Evolutionary conservation across 768 basidiomycete genomes (phyloP), one percentile per base, ranked within the genome.

Genomic region (Dacryopinax primogenitus): DNA sequence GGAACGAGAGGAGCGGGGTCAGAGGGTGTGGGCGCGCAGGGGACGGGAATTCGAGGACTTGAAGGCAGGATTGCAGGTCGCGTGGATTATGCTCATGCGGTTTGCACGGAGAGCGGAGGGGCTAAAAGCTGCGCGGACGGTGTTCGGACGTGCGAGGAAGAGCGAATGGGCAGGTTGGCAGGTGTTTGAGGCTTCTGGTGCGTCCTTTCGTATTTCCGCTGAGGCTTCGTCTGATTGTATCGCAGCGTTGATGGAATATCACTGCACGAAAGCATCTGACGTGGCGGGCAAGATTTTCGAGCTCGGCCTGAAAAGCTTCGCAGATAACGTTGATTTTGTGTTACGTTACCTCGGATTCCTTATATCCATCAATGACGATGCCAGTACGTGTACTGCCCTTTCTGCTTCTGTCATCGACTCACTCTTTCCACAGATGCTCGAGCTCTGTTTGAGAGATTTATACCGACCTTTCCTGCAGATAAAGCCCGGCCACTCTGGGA

Each of bases 281-380:
- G 86, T 97, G 30, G 89, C 94, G 0, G 88, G 85, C 47, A 82
- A 92, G 47, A 94, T 99, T 67, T 98, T 95, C 72, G 94, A 97
- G 75, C 87, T 89, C 69, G 96, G 93, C 30, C 76, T 96, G 72
- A 91, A 94, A 71, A 76, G 79, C 15, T 96, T 90, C 73, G 83
- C 83, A 1, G 85, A 88, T 23, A 88, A 95, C 67, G 82, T 86
- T 39, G 88, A 92, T 62, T 97, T 85, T 69, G 90, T 95, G 9
- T 77, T 91, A 67, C 83, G 88, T 64, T 96, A 96, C 76, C 84
- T 99, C 30, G 86, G 87, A 6, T 99, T 95, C 81, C 78, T 98
- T 70, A 88, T 98, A 69, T 88, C 87, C 30, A 83, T 96, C 77
- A 97, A 97, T 70, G 95, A 98, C 74, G 88, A 92, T 69, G 91